Conservation (phyloP, 257 asterid species). For the Solanum chaucha region DNA sequence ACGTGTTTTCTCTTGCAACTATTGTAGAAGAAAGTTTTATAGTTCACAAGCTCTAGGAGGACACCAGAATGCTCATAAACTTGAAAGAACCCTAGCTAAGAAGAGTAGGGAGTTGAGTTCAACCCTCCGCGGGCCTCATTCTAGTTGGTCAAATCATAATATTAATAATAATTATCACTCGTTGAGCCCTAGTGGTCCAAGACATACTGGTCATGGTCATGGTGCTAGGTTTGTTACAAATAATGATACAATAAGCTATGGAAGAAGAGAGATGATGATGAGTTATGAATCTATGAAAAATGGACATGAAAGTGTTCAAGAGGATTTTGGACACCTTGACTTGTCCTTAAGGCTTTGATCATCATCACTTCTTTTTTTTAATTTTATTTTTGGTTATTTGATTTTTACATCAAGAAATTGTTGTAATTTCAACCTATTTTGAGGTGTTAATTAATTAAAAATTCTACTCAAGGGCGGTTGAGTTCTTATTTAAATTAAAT, state of each 20-base stretch:
- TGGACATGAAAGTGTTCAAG: conserved; percentile 27
- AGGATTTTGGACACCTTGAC: conserved; percentile 51
- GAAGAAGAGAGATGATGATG: conserved; percentile 15
- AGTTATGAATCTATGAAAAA: conserved; percentile 18
- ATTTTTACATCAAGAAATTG: not conserved
- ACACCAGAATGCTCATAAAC: conserved; percentile 86
- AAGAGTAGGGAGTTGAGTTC: conserved; percentile 55
- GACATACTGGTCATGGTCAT: conserved; percentile 2
- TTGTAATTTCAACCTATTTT: not conserved
- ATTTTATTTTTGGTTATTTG: not conserved
- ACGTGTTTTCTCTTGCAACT: conserved; percentile 71
- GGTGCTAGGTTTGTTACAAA: not conserved
- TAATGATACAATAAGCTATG: conserved; percentile 12
- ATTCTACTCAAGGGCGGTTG: not conserved
- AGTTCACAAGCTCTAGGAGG: conserved; percentile 96
- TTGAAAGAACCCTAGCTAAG: conserved; percentile 74
- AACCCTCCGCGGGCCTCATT: conserved; percentile 20
- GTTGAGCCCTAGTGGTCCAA: not conserved
- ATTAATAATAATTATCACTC: not conserved
- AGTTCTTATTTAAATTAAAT: no score
- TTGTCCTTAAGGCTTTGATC: conserved; percentile 58
- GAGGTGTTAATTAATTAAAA: not conserved
- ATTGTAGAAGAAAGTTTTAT: conserved; percentile 62
- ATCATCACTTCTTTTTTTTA: not conserved
- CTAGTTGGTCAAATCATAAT: conserved; percentile 6